These are phyloP conservation scores for Coemansia sp. DNA, from an alignment of 192 early-diverging fungal genomes.

Conservation along the genomic window DNA sequence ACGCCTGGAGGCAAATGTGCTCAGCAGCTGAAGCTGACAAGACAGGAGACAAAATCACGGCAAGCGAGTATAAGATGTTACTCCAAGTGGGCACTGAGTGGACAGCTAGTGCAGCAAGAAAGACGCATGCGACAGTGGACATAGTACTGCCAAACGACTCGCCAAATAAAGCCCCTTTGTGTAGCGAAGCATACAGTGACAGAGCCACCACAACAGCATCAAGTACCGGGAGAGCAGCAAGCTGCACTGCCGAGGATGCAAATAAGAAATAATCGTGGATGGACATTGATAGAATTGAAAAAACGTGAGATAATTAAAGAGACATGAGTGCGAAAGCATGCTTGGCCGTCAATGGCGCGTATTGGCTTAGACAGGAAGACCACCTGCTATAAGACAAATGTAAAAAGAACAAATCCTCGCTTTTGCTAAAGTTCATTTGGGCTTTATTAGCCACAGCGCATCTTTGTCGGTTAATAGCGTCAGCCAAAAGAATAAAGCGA, in stretches of 20 bases:
- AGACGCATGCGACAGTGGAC: background rate
- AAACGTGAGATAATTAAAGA: background rate
- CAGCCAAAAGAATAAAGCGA: too few species aligned
- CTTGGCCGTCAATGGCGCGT: background rate
- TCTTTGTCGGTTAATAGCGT: too few species aligned
- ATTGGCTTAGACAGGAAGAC: background rate
- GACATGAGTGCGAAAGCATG: too few species aligned
- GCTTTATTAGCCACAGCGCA: too few species aligned
- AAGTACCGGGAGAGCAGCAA: background rate
- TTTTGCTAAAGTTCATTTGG: too few species aligned
- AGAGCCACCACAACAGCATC: background rate
- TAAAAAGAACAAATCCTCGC: too few species aligned
- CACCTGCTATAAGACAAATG: background rate
- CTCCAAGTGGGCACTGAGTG: background rate
- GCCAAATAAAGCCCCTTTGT: background rate
- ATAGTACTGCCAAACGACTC: background rate
- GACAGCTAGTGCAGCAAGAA: background rate
- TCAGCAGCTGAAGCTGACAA: background rate
- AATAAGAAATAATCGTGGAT: background rate
- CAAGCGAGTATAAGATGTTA: background rate
- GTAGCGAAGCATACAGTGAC: background rate
- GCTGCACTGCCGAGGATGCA: background rate
- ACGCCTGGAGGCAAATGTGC: background rate
- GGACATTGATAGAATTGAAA: background rate
- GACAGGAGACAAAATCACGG: background rate